phyloP scores from a whole-genome alignment of 2,329 filamentous ascomycete genomes.

The Fusarium anguioides region DNA sequence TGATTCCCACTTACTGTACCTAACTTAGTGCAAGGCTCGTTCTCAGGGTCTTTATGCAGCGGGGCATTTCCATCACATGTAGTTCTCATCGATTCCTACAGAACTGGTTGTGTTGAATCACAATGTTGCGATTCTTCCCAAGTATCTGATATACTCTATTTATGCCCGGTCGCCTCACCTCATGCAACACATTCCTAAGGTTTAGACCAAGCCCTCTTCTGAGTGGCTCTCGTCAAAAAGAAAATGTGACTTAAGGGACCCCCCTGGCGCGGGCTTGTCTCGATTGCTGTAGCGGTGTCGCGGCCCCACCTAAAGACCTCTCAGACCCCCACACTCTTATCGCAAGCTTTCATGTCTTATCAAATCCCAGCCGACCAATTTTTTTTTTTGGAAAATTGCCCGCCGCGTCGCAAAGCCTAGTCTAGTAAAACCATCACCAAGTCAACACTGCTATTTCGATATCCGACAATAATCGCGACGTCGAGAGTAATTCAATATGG shows the following conservation, averaged over 20 bases:
- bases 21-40: constrained; percentile 13
- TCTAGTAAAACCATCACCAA: constrained; percentile 24
- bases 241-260: no score
- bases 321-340: constrained; percentile 40
- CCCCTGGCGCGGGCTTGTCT: constrained; percentile 17
- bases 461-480: constrained; percentile 8
- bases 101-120: background rate
- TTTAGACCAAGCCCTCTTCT: background rate
- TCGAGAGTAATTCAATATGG: constrained; percentile 57
- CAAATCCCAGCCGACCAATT: constrained; percentile 47
- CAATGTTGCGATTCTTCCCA: background rate
- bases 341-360: constrained; percentile 45
- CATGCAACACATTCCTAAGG: constrained; percentile 8
- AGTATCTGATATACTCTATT: background rate
- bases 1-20: no score
- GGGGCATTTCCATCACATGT: constrained; percentile 28
- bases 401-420: constrained; percentile 39
- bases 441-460: constrained; percentile 27
- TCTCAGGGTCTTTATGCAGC: constrained; percentile 28
- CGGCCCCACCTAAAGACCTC: constrained; percentile 28
- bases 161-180: background rate
- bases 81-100: background rate
- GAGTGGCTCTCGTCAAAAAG: constrained; percentile 10
- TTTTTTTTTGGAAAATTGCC: constrained; percentile 42
- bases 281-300: constrained; percentile 35